Conservation (phyloP, 2,329 filamentous ascomycete species). For the Penicillium sp. region DNA sequence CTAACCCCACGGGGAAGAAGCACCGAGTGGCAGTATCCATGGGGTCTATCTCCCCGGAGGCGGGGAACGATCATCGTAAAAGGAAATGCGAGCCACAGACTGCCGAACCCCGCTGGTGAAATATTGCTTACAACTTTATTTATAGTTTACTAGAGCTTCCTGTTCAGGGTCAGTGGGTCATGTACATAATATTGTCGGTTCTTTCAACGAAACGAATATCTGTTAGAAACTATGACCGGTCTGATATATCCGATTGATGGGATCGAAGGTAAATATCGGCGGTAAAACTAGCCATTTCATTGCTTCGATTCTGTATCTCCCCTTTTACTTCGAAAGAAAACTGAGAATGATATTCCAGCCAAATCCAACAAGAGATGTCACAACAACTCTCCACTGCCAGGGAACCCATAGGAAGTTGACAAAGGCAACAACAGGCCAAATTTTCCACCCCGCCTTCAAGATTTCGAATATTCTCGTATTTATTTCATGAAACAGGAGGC, state of each 20-base stretch:
- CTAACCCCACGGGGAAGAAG: neutral
- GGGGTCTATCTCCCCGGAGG: neutral
- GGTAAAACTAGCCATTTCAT: neutral
- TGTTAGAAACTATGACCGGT: too few species aligned
- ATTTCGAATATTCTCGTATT: neutral
- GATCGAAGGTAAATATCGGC: neutral
- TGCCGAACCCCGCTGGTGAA: neutral
- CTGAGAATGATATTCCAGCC: constrained; percentile 3
- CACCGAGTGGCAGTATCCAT: neutral
- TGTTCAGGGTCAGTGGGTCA: too few species aligned
- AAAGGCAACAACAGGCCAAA: neutral
- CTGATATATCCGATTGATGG: too few species aligned
- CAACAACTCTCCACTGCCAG: constrained; percentile 2
- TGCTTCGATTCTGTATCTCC: neutral
- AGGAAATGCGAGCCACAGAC: neutral
- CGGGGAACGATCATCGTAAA: neutral
- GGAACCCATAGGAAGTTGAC: constrained; percentile 4
- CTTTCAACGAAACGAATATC: too few species aligned
- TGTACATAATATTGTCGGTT: too few species aligned
- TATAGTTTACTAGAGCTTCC: too few species aligned
- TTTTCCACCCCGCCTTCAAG: constrained; percentile 1
- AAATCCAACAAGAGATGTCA: constrained; percentile 2
- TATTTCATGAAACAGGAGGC: neutral
- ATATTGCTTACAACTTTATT: neutral
- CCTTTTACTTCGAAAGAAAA: neutral